Evolutionary conservation across 2,329 filamentous ascomycete genomes (phyloP).

Genomic region (Penicillium sp.): DNA sequence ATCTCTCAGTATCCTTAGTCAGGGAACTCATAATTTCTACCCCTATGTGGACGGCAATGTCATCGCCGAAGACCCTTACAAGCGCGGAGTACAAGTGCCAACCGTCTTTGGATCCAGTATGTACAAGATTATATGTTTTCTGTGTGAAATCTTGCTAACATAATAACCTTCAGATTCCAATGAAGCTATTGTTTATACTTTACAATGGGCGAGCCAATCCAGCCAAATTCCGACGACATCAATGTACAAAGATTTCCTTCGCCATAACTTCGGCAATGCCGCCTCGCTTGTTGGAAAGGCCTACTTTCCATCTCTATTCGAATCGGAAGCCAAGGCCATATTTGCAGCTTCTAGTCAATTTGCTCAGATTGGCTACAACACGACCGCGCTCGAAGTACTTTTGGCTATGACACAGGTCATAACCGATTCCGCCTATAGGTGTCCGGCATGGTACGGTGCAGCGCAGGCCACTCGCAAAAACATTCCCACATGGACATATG

Average conservation of each 20-base stretch:
- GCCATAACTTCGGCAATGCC: constrained; percentile 16
- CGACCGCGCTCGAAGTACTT: constrained; percentile 5
- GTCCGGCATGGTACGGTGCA: constrained; percentile 17
- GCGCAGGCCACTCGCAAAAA: constrained; percentile 9
- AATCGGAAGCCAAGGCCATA: neutral
- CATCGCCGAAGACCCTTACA: constrained; percentile 17
- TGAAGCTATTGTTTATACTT: neutral
- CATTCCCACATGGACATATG: constrained; percentile 21
- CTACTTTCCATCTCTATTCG: constrained; percentile 16
- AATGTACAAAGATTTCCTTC: constrained; percentile 19
- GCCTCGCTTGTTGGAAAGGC: constrained; percentile 15
- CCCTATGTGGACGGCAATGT: constrained; percentile 23
- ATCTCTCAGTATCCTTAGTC: neutral
- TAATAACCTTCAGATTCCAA: neutral
- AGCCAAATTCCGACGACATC: constrained; percentile 1
- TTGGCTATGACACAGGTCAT: constrained; percentile 17
- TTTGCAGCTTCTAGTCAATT: neutral
- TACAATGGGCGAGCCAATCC: neutral
- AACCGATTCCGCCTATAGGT: constrained; percentile 17
- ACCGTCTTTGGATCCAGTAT: constrained; percentile 25
- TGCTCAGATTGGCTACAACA: neutral
- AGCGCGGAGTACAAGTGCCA: constrained; percentile 20
- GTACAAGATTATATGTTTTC: neutral
- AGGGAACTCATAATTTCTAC: constrained; percentile 8
- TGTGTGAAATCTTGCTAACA: neutral